Base-by-base conservation (phyloP, 2,329 filamentous ascomycete species). In the Pseudogymnoascus sp. region DNA sequence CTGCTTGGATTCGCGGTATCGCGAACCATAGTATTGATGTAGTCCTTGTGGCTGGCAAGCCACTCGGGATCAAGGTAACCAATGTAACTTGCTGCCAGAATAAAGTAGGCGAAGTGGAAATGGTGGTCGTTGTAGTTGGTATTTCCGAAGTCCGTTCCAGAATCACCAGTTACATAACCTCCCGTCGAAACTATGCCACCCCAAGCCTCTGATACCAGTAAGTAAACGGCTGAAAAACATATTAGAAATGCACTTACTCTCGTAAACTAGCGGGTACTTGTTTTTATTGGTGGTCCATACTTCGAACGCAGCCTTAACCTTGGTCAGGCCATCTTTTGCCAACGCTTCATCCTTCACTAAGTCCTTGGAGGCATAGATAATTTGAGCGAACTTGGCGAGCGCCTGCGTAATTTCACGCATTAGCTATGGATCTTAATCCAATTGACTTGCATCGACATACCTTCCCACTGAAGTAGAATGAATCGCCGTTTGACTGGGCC, bases 381-480 rank as follows among this genome's bases (percentile, higher is more conserved):
- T 78, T 14, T 79, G 79, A 0, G 88, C 90, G 74, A 91, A 93
- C 72, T 93, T 93, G 66, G 86, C 88, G 16, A 95, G 76, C 0
- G 86, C 84, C 84, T 86, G 47, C 63, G 61, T 2, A 33, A 50
- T 50, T 35, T 61, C 66, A 78, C 35, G 59, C 16, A 31, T 53
- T 53, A 53, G 47, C n/a, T 31, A 53, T 10, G 14, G n/a, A 47
- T 78, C 37, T 73, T 66, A n/a, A 77, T 68, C 26, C 63, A 13
- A 60, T 61, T 37, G 61, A 65, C 19, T 67, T 42, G 29, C 24
- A 11, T 6, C 13, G n/a, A 65, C 74, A 68, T 65, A 82, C 88
- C 80, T 93, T 97, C 69, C 95, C 95, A 68, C 89, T 90, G 74
- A 88, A 97, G 75, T 97, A 97, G 86, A 96, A 93, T 38, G 91